Base-by-base conservation (phyloP, 2,329 filamentous ascomycete species). In the Arachnomyces sp. region DNA sequence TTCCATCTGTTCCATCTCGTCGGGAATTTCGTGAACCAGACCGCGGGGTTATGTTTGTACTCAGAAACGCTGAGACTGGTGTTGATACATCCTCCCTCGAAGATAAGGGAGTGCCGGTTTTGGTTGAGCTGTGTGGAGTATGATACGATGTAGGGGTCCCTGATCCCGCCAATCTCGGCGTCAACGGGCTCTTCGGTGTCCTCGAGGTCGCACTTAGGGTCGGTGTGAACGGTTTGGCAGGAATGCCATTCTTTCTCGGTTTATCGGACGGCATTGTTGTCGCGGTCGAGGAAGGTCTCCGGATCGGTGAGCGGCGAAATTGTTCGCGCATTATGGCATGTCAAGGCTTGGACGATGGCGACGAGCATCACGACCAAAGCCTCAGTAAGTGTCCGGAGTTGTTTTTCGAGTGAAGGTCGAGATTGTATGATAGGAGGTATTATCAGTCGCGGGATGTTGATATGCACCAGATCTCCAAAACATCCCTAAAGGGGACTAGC, bases 21-120 rank as follows among this genome's bases (percentile, higher is more conserved):
- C 86, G 80, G 51, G 71, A 80, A 58, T 79, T 86, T 46, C 88
- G 75, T 36, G 79, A 71, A 7, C 82, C 83, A 7, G 87, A 87
- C 49, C 88, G 78, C 37, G 87, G 86, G 3, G 88, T 93, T 56
- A 88, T 68, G 59, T 86, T 88, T 59, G 66, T 74, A 61, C 62
- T 78, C 33, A 87, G 64, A 51, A 77, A 77, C 37, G 74, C 56
- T 36, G 73, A 68, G 21, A 78, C 70, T 33, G 74, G 72, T 33
- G 71, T 61, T 48, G 70, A 56, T 44, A 77, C 73, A 37, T 82
- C 77, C 55, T 45, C 56, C 53, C 43, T 47, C 52, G 34, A 55
- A 53, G 42, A 55, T 53, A 44, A 58, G 50, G 43, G 60, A 51
- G 28, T 66, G 25, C 52, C 44, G 31, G 59, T 53, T 53, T 62